A percentile compares a stretch with the other conserved stretches of the same genome.
phyloP scores from a whole-genome alignment of 2,329 filamentous ascomycete genomes.

The Grosmannia serpens region DNA sequence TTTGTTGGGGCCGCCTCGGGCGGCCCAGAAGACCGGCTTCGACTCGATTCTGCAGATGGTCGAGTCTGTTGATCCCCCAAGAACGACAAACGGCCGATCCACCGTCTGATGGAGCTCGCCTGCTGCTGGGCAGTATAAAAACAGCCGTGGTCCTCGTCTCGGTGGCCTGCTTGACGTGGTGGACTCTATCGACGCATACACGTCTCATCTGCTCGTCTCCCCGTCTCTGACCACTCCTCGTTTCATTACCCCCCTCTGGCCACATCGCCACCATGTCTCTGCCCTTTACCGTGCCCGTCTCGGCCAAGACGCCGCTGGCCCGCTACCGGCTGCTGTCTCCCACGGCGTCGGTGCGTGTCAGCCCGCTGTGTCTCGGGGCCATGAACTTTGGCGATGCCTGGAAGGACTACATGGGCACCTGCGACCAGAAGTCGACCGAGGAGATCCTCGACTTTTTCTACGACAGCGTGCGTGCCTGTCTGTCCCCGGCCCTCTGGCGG shows the following conservation, averaged over 20 bases:
- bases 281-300: slow-evolving; percentile 19
- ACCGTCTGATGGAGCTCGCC: too few relatives aligned
- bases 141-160: too few relatives aligned
- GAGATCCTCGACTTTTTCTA: slow-evolving; percentile 56
- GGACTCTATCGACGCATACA: too few relatives aligned
- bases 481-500: neutral
- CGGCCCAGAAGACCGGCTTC: too few relatives aligned
- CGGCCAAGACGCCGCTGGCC: slow-evolving; percentile 48
- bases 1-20: too few relatives aligned
- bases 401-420: slow-evolving; percentile 49
- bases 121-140: too few relatives aligned
- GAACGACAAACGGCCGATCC: too few relatives aligned
- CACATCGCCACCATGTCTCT: neutral
- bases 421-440: slow-evolving; percentile 50
- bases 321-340: slow-evolving; percentile 57
- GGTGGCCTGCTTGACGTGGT: too few relatives aligned
- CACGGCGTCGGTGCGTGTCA: slow-evolving; percentile 53
- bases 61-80: too few relatives aligned
- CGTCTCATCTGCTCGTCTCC: neutral
- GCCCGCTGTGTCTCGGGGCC: slow-evolving; percentile 51
- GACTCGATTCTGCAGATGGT: too few relatives aligned
- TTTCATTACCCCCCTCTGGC: neutral
- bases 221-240: too few relatives aligned
- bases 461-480: slow-evolving; percentile 30
- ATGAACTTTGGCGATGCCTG: slow-evolving; percentile 55